Conservation (phyloP, 495 filamentous ascomycete genomes). For the Hypoxylon subgilvum region DNA sequence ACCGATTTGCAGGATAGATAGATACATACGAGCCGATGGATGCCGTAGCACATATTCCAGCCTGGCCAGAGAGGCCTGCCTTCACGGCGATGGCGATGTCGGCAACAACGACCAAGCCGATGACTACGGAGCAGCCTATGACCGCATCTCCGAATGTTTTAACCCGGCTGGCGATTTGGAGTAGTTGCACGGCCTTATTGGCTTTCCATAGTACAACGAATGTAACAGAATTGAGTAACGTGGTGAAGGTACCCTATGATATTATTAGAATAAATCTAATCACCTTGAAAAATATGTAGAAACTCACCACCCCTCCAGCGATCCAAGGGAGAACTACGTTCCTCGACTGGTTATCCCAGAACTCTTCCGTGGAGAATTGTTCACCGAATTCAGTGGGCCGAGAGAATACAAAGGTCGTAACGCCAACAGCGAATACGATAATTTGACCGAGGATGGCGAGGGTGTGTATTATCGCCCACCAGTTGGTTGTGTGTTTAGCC, state of each 20-base stretch:
- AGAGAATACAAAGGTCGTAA: not conserved
- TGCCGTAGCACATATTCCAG: not conserved
- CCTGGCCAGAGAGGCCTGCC: not conserved
- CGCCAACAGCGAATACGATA: constrained; percentile 6
- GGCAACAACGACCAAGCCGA: not conserved
- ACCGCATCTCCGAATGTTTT: constrained; percentile 4
- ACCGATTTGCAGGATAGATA: too few species aligned
- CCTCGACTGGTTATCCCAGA: not conserved
- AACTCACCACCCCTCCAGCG: constrained; percentile 15
- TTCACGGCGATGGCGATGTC: constrained; percentile 12
- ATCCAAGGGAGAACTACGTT: constrained; percentile 9
- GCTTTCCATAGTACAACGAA: constrained; percentile 9
- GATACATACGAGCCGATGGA: constrained; percentile 1
- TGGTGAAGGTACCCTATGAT: constrained; percentile 11
- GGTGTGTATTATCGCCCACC: constrained; percentile 11
- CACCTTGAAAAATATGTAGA: not conserved
- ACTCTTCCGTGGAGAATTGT: constrained; percentile 2
- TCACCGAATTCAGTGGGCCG: not conserved
- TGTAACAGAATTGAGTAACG: constrained; percentile 5
- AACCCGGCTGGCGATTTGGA: not conserved
- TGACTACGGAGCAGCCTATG: not conserved
- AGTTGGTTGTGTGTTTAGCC: not conserved
- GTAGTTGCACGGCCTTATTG: not conserved
- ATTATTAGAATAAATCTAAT: not conserved
- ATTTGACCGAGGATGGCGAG: constrained; percentile 16